Base-by-base conservation (phyloP, 2,329 filamentous ascomycete genomes). In the Sclerotinia glacialis region DNA sequence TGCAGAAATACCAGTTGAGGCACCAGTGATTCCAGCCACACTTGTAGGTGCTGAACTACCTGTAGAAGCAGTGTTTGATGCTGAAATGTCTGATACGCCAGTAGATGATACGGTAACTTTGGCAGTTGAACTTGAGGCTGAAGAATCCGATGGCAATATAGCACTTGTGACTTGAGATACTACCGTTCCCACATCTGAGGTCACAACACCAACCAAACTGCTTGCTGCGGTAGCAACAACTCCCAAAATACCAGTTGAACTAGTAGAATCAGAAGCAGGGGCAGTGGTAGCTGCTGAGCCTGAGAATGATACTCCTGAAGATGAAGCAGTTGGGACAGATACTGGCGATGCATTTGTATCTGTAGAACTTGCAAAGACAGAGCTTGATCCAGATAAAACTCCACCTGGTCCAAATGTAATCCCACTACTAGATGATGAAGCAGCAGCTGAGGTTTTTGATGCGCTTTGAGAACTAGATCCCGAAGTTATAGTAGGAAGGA, bases 361-460 rank as follows among this genome's bases (percentile, higher is more conserved):
- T 7, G 66, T 63, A 26, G 71, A 65, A 9, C 61, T 67, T 56
- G 18, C 26, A 46, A 46, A 9, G 7, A 53, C 26, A n/a, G 64
- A 26, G 49, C 64, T 62, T 40, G 64, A 62, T 14, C 56, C 49
- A 9, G 69, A 70, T n/a, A 75, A 47, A 49, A 76, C 67, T 67
- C 74, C 74, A 59, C 73, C 72, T 28, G 74, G 74, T 14, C 71
- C 71, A 66, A 76, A 74, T 9, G 71, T 72, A 53, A 76, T 76
- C 34, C 67, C 74, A 65, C 69, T 68, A 23, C 46, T 54, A 28
- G 59, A 67, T 23, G 71, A 70, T 31, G 63, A 65, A 58, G 56
- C n/a, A 40, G 67, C 63, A 2, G 69, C 54, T 9, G 68, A 55
- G 18, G 63, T 63, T 23, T 58, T 26, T 11, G 63, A 37, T 7